Evolutionary conservation across 306 rosid species (phyloP), one percentile per base, ranked within the genome.

Genomic region (Begonia fuchsioides): DNA sequence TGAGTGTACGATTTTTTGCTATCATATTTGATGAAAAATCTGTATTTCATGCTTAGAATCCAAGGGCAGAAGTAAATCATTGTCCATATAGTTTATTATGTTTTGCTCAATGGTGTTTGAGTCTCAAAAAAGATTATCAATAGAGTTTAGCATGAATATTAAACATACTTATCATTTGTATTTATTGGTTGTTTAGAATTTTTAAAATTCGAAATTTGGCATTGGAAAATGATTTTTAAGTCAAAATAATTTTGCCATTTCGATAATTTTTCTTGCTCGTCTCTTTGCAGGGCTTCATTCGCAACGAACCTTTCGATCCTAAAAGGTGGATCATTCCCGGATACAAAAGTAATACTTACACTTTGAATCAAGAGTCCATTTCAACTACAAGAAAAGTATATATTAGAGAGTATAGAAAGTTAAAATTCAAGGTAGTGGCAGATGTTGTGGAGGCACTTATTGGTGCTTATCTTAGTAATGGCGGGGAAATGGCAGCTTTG

Each of bases 401-500:
- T 67, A 46, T 62, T n/a, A 46, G 56, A 16, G 70, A 63, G 48
- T 50, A 13, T 12, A 70, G 83, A 56, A 83, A 81, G 17, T 11
- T 83, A 19, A 78, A 62, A 61, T 52, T 58, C 1, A 83, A 83
- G 63, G 51, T 58, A 18, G 55, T 88, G 57, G 93, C 96, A 8
- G 95, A 88, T 68, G 93, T 78, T 49, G 95, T 88, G 1, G 96
- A 88, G 73, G 95, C 96, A 49, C 71, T 88, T 44, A 83, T 88
- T 51, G 96, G 96, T 68, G 96, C 82, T 13, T 73, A 57, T 60
- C 94, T 88, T 32, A 76, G 80, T 64, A 60, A 62, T 2, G 78
- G 86, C 18, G 96, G 96, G 6, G 96, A 83, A 66, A 70, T 12
- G 8, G 69, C 83, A 9, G 86, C 96, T 5, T 38, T 80, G 13